Base-by-base conservation (phyloP, 352 stramenopile genomes). In the Nannochloropsis limnetica region DNA sequence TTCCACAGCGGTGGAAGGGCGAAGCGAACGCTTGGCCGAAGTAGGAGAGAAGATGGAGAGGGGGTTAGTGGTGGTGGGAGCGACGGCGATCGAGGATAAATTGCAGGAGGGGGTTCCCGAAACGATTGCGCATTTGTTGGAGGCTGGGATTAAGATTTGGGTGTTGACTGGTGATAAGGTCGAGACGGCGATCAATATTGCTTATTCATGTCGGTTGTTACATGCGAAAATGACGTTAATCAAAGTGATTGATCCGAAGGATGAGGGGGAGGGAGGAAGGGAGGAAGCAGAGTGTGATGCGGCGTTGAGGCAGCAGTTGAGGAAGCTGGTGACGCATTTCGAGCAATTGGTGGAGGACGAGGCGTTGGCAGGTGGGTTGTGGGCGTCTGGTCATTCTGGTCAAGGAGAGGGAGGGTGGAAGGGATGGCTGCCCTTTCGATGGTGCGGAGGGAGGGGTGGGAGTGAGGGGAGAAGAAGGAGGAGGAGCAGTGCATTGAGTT, bases 101-200 rank as follows among this genome's bases (percentile, higher is more conserved):
- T 86, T 97, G 20, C 93, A 97, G 80, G 92, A 97, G 31, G 92
- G 92, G 9, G 94, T 97, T 1, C 91, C 94, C 25, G 91, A 96
- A 69, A 95, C 91, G 15, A 97, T 98, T 85, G 90, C 87, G 61
- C 89, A 93, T n/a, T 86, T 98, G 32, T 87, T 90, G 8, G 93
- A 96, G 69, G 94, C 94, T 6, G 94, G 93, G 2, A 97, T 98
- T 83, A 97, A 97, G 82, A 92, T 97, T 67, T 98, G 94, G 94
- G 93, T 98, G 29, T 89, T 98, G 28, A 98, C 94, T 0, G 94
- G 89, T 3, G 90, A 93, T 85, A 98, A 98, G 86, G 91, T 97
- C 84, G 93, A 97, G 84, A 98, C 94, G 0, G 94, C 94, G n/a
- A 96, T 98, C 85, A 97, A 98, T 85, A 97, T 98, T 85, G 93